Evolutionary conservation across 176 grass and related monocot genomes (phyloP), one percentile per base, ranked within the genome.

Genomic region (Phyllostachys edulis): DNA sequence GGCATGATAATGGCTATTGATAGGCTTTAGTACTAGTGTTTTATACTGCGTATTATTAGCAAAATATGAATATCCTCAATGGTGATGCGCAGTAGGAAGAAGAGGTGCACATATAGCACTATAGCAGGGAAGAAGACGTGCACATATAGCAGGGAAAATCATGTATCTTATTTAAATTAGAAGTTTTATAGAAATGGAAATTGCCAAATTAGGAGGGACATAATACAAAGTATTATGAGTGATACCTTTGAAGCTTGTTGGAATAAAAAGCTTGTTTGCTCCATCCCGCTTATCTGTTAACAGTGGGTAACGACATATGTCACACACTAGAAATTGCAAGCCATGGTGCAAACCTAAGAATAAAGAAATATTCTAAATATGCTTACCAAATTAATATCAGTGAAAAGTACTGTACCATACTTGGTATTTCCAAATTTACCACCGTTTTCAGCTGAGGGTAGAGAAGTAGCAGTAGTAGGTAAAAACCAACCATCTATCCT

Each of bases 401-500:
- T 98, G 69, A 95, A 98, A 88, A 98, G 71, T 68, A 98, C 65
- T 74, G 79, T 83, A 74, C 95, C 95, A 72, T 64, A 87, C 55
- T 91, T 87, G 69, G 82, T 94, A 70, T 46, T 83, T 88, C 95
- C 95, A 91, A 88, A 88, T 79, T 80, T 84, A 68, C 27, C 63
- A 84, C 49, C 68, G 15, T 86, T 88, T 82, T 79, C 87, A 66
- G 79, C 70, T 72, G 87, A 89, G 42, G 62, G 20, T 74, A 93
- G 63, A 46, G 69, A 78, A 72, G 61, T 73, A n/a, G 89, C 47
- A 46, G 69, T 74, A 72, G 61, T 73, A n/a, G 89, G 91, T 82
- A 98, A 87, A 93, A 93, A 92, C 92, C 95, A 95, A 52, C 95
- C 95, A 95, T 98, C 95, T 79, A 98, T 95, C 77, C 95, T 91